A percentile compares a stretch with the other conserved stretches of the same genome.
Conservation (phyloP, 257 asterid species). For the Nicotiana knightiana region DNA sequence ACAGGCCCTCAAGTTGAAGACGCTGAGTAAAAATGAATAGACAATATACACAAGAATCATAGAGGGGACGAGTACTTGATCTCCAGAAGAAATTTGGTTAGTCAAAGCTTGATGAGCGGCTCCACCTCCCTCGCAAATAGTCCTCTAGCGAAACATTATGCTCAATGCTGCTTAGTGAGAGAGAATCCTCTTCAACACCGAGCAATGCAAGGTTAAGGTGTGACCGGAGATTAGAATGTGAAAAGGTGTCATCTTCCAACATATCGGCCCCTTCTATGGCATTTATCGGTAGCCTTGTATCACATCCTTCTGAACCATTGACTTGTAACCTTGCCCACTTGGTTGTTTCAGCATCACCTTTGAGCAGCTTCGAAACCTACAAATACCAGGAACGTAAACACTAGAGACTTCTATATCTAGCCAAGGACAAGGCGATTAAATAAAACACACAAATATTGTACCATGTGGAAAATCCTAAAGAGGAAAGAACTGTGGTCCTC, state of each 20-base stretch:
- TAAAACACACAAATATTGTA: background rate
- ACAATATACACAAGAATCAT: slow-evolving; percentile 18
- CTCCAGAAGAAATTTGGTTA: slow-evolving; percentile 23
- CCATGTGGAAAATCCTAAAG: background rate
- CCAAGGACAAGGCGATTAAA: background rate
- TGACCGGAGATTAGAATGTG: slow-evolving; percentile 66
- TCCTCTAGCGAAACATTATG: slow-evolving; percentile 70
- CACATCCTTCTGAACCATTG: slow-evolving; percentile 39
- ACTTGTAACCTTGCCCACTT: slow-evolving; percentile 80
- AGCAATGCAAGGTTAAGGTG: slow-evolving; percentile 83
- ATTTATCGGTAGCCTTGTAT: slow-evolving; percentile 19
- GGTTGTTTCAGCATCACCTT: slow-evolving; percentile 55
- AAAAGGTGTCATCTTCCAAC: slow-evolving; percentile 54
- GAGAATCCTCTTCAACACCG: slow-evolving; percentile 65
- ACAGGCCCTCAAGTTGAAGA: background rate
- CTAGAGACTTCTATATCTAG: background rate
- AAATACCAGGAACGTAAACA: background rate
- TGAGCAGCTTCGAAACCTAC: slow-evolving; percentile 74
- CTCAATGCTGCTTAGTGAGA: slow-evolving; percentile 79
- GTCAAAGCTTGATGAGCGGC: slow-evolving; percentile 91
- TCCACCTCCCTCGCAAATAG: slow-evolving; percentile 74
- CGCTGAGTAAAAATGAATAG: background rate
- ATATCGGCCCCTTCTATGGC: slow-evolving; percentile 45
- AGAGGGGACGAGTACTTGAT: slow-evolving; percentile 7
- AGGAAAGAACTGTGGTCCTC: background rate